Conservation (phyloP, 1,284 basidiomycete species). For the Phylloporus sp. region DNA sequence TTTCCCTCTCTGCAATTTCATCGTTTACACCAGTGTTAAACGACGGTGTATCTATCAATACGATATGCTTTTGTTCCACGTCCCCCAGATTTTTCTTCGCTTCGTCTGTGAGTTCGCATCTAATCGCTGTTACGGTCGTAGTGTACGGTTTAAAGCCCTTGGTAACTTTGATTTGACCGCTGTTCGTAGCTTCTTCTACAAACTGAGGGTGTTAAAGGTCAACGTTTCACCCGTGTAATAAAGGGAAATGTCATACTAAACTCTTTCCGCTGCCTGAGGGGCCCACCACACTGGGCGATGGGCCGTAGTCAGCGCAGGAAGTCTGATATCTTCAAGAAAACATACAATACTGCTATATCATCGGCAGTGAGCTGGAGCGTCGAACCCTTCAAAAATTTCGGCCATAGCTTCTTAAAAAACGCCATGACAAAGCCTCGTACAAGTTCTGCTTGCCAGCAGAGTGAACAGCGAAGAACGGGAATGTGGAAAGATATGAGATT, state of each 20-base stretch:
- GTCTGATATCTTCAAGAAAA: neutral
- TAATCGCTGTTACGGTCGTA: constrained; percentile 6
- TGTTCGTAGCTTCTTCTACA: constrained; percentile 8
- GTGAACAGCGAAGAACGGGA: no score
- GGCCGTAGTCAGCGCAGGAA: constrained; percentile 8
- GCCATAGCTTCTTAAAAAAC: no score
- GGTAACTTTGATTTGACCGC: neutral
- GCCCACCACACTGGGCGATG: constrained; percentile 20
- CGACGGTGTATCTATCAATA: constrained; percentile 28
- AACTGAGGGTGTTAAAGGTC: constrained; percentile 18
- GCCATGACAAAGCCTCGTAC: no score
- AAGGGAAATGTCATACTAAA: constrained; percentile 12
- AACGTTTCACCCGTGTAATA: no score
- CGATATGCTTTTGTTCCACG: constrained; percentile 11
- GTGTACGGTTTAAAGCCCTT: constrained; percentile 1
- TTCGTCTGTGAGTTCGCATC: constrained; percentile 13
- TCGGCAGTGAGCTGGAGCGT: constrained; percentile 4
- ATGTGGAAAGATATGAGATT: no score
- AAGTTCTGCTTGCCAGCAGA: no score
- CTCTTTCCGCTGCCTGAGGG: constrained; percentile 26
- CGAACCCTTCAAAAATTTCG: no score
- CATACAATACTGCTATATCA: constrained; percentile 30
- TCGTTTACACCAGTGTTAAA: neutral
- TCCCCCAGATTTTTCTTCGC: neutral
- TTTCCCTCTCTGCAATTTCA: neutral